Percentiles rank a stretch among this genome's conserved stretches.
Conservation (phyloP, 1,139 yeast species). For the Taiozyma onychis region DNA sequence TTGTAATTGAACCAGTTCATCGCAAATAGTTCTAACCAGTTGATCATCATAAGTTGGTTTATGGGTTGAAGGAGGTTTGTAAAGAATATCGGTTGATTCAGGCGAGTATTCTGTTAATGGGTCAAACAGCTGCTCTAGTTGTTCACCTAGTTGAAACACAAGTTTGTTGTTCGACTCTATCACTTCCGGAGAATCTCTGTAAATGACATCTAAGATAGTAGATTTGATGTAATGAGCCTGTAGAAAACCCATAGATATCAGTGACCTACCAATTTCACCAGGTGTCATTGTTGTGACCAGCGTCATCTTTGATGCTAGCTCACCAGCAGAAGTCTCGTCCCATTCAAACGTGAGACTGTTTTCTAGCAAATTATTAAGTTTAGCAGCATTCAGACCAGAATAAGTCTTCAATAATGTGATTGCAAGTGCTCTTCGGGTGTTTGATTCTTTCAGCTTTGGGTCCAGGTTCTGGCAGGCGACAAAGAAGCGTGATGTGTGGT, state of each 20-base stretch:
- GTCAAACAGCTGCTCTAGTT: slow-evolving; percentile 81
- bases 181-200: slow-evolving; percentile 44
- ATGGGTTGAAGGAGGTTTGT: slow-evolving; percentile 32
- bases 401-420: slow-evolving; percentile 65
- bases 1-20: slow-evolving; percentile 66
- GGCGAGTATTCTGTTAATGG: slow-evolving; percentile 91
- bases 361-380: slow-evolving; percentile 20
- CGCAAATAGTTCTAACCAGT: slow-evolving; percentile 43
- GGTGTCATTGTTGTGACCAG: slow-evolving; percentile 49
- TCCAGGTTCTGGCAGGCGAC: slow-evolving; percentile 73
- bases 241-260: slow-evolving; percentile 51
- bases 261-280: slow-evolving; percentile 45
- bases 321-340: slow-evolving; percentile 83
- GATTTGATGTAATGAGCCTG: slow-evolving; percentile 52
- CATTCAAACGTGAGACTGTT: slow-evolving; percentile 20
- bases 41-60: slow-evolving; percentile 25
- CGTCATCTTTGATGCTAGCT: slow-evolving; percentile 55
- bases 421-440: slow-evolving; percentile 72
- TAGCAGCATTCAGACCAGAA: slow-evolving; percentile 39
- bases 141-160: slow-evolving; percentile 75
- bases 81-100: slow-evolving; percentile 68
- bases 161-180: slow-evolving; percentile 69
- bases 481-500: slow-evolving; percentile 59
- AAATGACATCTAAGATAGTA: slow-evolving; percentile 65
- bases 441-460: slow-evolving; percentile 43